Base-by-base conservation (phyloP, 2,329 filamentous ascomycete genomes). In the Fusarium heterosporum region DNA sequence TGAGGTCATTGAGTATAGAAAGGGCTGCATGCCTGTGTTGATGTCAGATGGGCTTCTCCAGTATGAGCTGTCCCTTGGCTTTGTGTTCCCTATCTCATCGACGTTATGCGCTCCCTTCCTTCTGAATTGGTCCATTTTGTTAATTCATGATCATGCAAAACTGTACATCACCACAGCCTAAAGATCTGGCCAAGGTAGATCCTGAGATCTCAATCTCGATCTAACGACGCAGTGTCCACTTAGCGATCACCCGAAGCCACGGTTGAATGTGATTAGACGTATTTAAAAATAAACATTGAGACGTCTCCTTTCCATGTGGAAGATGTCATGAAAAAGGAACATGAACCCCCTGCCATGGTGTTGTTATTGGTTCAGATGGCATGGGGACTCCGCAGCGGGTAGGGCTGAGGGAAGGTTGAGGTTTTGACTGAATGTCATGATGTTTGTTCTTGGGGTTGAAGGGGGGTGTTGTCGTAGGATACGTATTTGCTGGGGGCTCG, bases 321-420 rank as follows among this genome's bases (percentile, higher is more conserved):
- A 19, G 11, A 55, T 40, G 42, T 43, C 55, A 64, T 57, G 40
- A 49, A 67, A 60, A 67, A 55, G 55, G 51, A 46, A 54, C 65
- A 60, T 54, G 68, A 48, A 65, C 42, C 61, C 64, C 64, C 65
- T 69, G 65, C 55, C 40, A 38, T 58, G 60, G 45, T 49, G 38
- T 56, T 54, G 54, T 69, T 34, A 69, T 69, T 69, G 66, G 66
- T 60, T 66, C 45, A 63, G 42, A 17, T 22, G 39, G 46, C 36
- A 53, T 43, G 39, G 40, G 50, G 38, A 68, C 64, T 68, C 65
- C 66, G 66, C 66, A 66, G 63, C 62, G 66, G 66, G 66, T 69
- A 69, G 61, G 66, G 66, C 66, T 69, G 66, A 69, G 39, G 51
- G 49, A 45, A 61, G 48, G 51, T 51, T 64, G 59, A 56, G 52